phyloP scores from a whole-genome alignment of 306 rosid genomes.

The Vicia villosa region DNA sequence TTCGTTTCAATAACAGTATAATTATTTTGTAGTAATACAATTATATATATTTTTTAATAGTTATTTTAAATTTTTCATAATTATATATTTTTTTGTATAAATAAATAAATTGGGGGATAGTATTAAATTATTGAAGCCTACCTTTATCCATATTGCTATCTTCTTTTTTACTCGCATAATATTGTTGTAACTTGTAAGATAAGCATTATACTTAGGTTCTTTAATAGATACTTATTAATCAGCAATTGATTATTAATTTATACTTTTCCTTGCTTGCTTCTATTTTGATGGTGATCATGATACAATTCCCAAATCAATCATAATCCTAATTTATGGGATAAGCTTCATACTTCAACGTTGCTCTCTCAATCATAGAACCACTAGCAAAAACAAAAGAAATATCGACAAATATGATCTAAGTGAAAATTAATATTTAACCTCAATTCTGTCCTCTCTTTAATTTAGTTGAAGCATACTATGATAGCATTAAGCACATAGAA shows the following conservation, averaged over 20 bases:
- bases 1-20: too few species aligned
- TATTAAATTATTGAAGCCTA: conserved; percentile 9
- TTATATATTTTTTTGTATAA: too few species aligned
- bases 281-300: not conserved
- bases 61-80: too few species aligned
- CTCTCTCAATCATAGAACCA: not conserved
- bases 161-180: too few species aligned
- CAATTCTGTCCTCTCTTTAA: not conserved
- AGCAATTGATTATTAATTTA: not conserved
- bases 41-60: too few species aligned
- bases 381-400: not conserved
- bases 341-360: not conserved
- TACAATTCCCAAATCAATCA: not conserved
- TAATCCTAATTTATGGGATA: not conserved
- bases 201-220: conserved; percentile 5
- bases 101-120: not conserved
- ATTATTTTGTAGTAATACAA: too few species aligned
- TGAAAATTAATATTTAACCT: not conserved
- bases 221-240: too few species aligned
- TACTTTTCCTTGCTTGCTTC: not conserved
- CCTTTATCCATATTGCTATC: too few species aligned
- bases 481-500: not conserved
- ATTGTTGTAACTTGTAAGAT: conserved; percentile 14
- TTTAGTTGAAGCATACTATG: not conserved
- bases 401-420: not conserved